Evolutionary conservation across 2,329 filamentous ascomycete species (phyloP).

Genomic region (Cladosporium sp.): DNA sequence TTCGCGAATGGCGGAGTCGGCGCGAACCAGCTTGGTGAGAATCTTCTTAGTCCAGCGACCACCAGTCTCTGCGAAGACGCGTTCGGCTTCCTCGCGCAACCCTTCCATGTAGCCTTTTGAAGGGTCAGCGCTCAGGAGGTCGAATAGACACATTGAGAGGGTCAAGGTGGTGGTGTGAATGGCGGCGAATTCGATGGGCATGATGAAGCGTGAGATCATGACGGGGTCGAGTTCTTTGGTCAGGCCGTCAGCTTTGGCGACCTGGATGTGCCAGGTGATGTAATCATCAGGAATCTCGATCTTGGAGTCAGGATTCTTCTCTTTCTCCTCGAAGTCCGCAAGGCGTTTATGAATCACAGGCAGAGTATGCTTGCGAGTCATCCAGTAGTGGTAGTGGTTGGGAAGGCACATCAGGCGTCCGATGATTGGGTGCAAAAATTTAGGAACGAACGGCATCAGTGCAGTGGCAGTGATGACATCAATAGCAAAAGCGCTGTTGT

Average conservation of each 20-base stretch:
- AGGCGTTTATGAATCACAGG: slow-evolving; percentile 55
- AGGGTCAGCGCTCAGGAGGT: slow-evolving; percentile 47
- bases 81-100: slow-evolving; percentile 33
- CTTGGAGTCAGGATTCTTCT: slow-evolving; percentile 44
- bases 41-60: slow-evolving; percentile 29
- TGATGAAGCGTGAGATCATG: slow-evolving; percentile 52
- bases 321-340: slow-evolving; percentile 47
- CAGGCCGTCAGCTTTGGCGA: slow-evolving; percentile 49
- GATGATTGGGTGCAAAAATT: slow-evolving; percentile 52
- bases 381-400: slow-evolving; percentile 51
- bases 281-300: slow-evolving; percentile 56
- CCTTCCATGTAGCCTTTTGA: slow-evolving; percentile 38
- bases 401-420: slow-evolving; percentile 48
- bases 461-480: slow-evolving; percentile 42
- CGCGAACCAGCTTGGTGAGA: slow-evolving; percentile 29
- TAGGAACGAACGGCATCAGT: slow-evolving; percentile 50
- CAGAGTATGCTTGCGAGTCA: slow-evolving; percentile 43
- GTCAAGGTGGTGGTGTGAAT: slow-evolving; percentile 61
- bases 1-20: slow-evolving; percentile 37
- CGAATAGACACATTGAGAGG: slow-evolving; percentile 49
- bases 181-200: slow-evolving; percentile 60
- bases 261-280: slow-evolving; percentile 58
- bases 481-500: slow-evolving; percentile 53
- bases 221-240: slow-evolving; percentile 48
- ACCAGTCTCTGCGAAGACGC: slow-evolving; percentile 21